Evolutionary conservation across 176 grass and related monocot genomes (phyloP), one percentile per base, ranked within the genome.

Genomic region (Calamus simplicifolius): DNA sequence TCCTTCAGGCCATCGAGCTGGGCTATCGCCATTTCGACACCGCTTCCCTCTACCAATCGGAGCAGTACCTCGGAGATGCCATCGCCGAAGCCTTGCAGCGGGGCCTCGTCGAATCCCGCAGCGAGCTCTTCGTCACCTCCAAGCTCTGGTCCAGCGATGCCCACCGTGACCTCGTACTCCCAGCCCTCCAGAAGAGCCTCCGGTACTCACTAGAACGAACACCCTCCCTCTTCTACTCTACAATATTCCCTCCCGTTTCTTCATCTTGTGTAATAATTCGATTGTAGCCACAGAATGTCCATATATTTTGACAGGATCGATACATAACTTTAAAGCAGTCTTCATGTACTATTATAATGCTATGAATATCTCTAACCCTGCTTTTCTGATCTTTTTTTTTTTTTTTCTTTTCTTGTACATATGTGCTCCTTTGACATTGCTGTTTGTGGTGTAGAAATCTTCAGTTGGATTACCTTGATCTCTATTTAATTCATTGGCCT

Each of bases 401-500:
- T 23, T n/a, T 5, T n/a, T n/a, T n/a, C n/a, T n/a, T 12, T 43
- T 43, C 8, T 43, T 43, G 35, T 43, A 43, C 35, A 43, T 2
- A 10, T 43, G 35, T 43, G 12, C 8, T 43, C 10, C 35, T 12
- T 43, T 43, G 35, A 43, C 35, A 43, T 43, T 43, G 10, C 12
- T 43, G 35, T 43, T 43, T 43, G 31, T 30, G 55, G 3, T 64
- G 6, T 52, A 75, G 59, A 6, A 79, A 69, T 28, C 79, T 89
- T 56, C 67, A 75, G 51, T 43, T 86, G 3, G 85, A 63, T 49
- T 83, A 95, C 66, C 56, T 95, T 13, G 85, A 95, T 76, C 81
- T 95, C 2, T 89, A 85, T 75, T 79, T 95, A 27, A 16, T 95
- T 54, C 90, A 95, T 73, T 95, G 82, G 79, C 90, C 85, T 27